Evolutionary conservation across 2,329 filamentous ascomycete species (phyloP), one percentile per base, ranked within the genome.

Genomic region (Xylariaceae sp.): DNA sequence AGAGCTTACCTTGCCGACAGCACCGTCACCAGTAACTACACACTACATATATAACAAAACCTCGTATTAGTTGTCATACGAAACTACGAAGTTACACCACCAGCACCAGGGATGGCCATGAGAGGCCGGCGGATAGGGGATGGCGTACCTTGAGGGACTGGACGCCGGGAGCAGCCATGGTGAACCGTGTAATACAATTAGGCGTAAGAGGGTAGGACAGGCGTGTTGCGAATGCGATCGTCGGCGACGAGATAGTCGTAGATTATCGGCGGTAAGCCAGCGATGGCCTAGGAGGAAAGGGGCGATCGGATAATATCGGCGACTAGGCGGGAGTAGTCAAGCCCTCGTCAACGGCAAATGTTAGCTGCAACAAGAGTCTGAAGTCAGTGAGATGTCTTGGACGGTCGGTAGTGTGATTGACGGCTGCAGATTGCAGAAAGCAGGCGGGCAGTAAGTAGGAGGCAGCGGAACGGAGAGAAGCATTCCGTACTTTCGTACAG

Each of bases 1-100:
- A 51, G 49, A 59, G 75, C 80, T 77, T 78, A 96, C 92, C 86
- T 99, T 99, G 78, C 94, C 94, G 71, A 99, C 94, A 74, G 94
- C 94, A 90, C 94, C 94, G 77, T 99, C 94, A 80, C 94, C 94
- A 65, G 94, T 97, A 74, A 99, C 94, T 74, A 99, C 94, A 77
- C 94, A 99, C 92, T 97, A 69, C 62, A 71, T 30, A 30, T 30
- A 30, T 30, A 30, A 30, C 44, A 64, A 10, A 42, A 53, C 60
- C 58, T 59, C 44, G 63, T 57, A 69, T 71, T 73, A 74, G 68
- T 66, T 78, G 74, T 75, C 73, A 55, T 58, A 53, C 44, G 54
- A 54, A 62, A 34, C 13, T 8, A 55, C 57, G 53, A 55, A 48
- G 50, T 57, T 30, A 60, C 55, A 60, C 44, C n/a, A n/a, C 17